A percentile compares a stretch with the other conserved stretches of the same genome.
Conservation (phyloP, 805 yeast genomes). For the Jamesozyma spencerorum region DNA sequence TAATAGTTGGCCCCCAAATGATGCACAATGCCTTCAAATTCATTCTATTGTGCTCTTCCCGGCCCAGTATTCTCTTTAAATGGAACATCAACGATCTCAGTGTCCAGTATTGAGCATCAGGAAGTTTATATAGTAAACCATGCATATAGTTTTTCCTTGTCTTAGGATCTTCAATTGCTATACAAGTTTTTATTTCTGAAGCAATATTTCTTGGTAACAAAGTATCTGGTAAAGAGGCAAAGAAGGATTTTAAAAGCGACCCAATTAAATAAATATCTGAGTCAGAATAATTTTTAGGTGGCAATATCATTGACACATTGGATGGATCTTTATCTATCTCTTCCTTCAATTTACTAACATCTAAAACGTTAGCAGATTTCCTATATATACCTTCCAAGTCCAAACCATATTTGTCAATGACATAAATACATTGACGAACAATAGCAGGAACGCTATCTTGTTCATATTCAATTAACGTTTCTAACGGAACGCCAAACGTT, state of each 20-base stretch:
- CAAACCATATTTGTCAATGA: constrained; percentile 76
- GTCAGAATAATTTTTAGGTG: constrained; percentile 51
- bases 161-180: constrained; percentile 55
- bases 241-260: constrained; percentile 73
- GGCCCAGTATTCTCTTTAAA: constrained; percentile 58
- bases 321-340: constrained; percentile 70
- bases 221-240: constrained; percentile 68
- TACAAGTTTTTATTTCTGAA: constrained; percentile 38
- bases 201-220: constrained; percentile 23
- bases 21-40: constrained; percentile 69
- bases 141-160: constrained; percentile 69
- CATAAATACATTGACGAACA: constrained; percentile 79
- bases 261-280: constrained; percentile 86
- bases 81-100: constrained; percentile 79
- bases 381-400: constrained; percentile 86
- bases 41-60: constrained; percentile 69
- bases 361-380: constrained; percentile 66
- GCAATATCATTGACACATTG: constrained; percentile 45
- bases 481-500: constrained; percentile 82
- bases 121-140: constrained; percentile 77
- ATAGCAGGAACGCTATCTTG: constrained; percentile 88
- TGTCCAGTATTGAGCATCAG: constrained; percentile 93
- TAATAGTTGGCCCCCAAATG: constrained; percentile 90
- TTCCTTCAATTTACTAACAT: constrained; percentile 63
- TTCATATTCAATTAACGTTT: constrained; percentile 64